Evolutionary conservation across 345 rosid genomes (phyloP).

Genomic region (Ceriops zippeliana): DNA sequence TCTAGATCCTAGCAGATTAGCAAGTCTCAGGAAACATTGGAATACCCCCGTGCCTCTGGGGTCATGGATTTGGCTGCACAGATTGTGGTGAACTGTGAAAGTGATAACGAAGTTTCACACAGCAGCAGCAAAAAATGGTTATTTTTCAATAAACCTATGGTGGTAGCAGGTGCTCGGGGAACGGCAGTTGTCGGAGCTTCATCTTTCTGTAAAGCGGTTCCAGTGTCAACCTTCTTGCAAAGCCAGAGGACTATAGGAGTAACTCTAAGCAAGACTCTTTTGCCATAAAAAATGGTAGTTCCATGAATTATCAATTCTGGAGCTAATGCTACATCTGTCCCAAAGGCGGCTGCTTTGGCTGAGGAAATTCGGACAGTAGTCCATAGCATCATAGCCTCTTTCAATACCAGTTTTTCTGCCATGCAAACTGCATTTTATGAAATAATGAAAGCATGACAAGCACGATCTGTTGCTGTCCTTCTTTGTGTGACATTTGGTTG

Average conservation of each 20-base stretch:
- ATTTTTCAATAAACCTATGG: conserved; percentile 58
- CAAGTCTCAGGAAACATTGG: no score
- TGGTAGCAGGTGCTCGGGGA: conserved; percentile 61
- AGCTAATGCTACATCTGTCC: conserved; percentile 50
- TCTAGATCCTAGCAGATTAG: no score
- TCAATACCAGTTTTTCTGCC: no score
- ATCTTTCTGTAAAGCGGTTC: conserved; percentile 29
- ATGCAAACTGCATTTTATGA: no score
- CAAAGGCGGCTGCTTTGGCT: conserved; percentile 42
- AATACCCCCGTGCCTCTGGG: no score
- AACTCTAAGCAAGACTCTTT: conserved; percentile 47
- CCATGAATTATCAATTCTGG: conserved; percentile 70
- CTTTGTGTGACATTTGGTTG: no score
- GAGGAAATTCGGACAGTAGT: no score
- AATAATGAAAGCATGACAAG: no score
- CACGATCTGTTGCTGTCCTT: no score
- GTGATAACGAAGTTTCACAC: conserved; percentile 33
- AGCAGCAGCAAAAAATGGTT: conserved; percentile 36
- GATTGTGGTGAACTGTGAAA: no score
- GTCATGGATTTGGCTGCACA: no score
- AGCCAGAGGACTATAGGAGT: conserved; percentile 62
- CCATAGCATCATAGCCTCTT: no score
- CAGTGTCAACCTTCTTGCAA: conserved; percentile 23
- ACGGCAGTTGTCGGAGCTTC: conserved; percentile 31
- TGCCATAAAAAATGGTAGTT: conserved; percentile 57